Base-by-base conservation (phyloP, 305 asterid species). In the Fraxinus sp. region DNA sequence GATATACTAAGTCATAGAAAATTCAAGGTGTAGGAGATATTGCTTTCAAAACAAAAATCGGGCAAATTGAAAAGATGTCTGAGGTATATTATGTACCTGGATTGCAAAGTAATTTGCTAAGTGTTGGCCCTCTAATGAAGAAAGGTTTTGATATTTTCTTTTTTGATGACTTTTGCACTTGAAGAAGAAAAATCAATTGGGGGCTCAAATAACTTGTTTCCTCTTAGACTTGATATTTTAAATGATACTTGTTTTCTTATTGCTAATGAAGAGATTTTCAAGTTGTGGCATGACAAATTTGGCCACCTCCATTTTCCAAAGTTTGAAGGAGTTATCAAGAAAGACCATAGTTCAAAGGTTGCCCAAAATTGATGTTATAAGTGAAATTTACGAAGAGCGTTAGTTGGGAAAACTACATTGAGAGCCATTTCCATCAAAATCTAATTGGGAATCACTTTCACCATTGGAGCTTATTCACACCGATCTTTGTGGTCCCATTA, bases 381-480 rank as follows among this genome's bases (percentile, higher is more conserved):
- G 62, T 10, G 66, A 44, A n/a, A n/a, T 76, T 22, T 22, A 33
- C 20, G 64, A 76, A 22, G 8, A 76, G 8, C 44, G 66, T 13
- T 35, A 24, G 20, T 76, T 76, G 16, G 64, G n/a, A 76, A 44
- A 76, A 24, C 36, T 7, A 59, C 71, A 59, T 3, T 0, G 13
- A 59, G 5, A 59, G 5, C 16, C 79, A 68, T 81, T 81, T 20
- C 78, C 74, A 16, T n/a, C 80, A 6, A 81, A 81, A 57, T 57
- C 39, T 37, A 44, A 76, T 24, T 35, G 79, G 80, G 3, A 18
- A 0, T 74, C 76, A 36, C 39, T 6, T 1, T 57, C 76, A 75
- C 76, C 44, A 5, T 36, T 75, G 80, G 68, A 81, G 35, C 76
- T 81, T 32, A n/a, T 81, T 13, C 83, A 74, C 8, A 74, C n/a